Evolutionary conservation across 2,329 filamentous ascomycete species (phyloP).

Genomic region (Epichloe baconii): DNA sequence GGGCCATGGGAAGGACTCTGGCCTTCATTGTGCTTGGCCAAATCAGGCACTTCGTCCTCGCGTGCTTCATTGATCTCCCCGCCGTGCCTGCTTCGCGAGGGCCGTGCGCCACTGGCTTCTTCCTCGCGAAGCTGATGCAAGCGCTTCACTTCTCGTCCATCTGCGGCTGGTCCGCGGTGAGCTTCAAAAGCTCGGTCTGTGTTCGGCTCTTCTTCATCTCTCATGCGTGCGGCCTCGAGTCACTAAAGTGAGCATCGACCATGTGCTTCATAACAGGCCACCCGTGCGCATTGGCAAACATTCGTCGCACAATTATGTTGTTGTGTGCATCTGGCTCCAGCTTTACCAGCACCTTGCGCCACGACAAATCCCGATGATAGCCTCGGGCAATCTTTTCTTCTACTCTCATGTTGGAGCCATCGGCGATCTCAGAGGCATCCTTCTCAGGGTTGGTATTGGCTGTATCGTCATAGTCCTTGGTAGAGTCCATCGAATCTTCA

Average conservation of each 20-base stretch:
- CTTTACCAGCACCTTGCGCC: constrained; percentile 93
- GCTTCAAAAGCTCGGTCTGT: constrained; percentile 55
- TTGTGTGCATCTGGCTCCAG: constrained; percentile 96
- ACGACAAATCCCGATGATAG: constrained; percentile 82
- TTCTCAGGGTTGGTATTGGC: constrained; percentile 32
- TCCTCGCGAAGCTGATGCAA: constrained; percentile 5
- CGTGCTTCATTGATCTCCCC: constrained; percentile 6
- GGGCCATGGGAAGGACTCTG: constrained; percentile 10
- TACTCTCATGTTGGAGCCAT: constrained; percentile 65
- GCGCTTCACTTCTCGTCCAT: constrained; percentile 51
- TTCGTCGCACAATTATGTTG: constrained; percentile 91
- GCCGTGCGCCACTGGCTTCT: constrained; percentile 16
- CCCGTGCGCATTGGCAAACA: constrained; percentile 94
- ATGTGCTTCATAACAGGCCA: constrained; percentile 96
- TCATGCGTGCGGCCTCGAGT: constrained; percentile 45
- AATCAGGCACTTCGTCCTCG: constrained; percentile 32
- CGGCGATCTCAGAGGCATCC: constrained; percentile 27
- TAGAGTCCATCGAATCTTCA: constrained; percentile 30
- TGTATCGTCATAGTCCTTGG: constrained; percentile 40
- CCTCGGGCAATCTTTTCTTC: constrained; percentile 96
- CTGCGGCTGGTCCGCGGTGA: constrained; percentile 39
- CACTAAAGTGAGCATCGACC: constrained; percentile 86
- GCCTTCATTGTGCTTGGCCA: constrained; percentile 21
- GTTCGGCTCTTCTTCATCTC: constrained; percentile 54
- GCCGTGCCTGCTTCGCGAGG: constrained; percentile 6